Evolutionary conservation across 2,329 filamentous ascomycete species (phyloP), one percentile per base, ranked within the genome.

Genomic region (Acephala macrosclerotiorum): DNA sequence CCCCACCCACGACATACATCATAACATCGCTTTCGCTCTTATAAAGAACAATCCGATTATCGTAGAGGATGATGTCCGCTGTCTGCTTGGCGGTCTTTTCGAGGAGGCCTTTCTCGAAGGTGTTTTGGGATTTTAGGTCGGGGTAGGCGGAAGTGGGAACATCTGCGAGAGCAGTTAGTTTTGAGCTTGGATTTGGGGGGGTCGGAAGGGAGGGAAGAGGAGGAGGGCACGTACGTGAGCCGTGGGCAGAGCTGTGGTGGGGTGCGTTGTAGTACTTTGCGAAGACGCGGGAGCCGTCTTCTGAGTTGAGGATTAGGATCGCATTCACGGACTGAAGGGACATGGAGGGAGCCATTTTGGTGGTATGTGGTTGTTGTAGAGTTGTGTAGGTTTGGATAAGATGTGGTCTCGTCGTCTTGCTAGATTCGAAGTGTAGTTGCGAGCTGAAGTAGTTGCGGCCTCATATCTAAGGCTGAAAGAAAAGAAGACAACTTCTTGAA

Each of bases 21-120:
- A 97, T 97, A 64, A 98, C 92, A 79, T 99, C 96, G 73, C 92
- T 94, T 84, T 99, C 96, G 83, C 91, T 91, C 88, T 99, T 99
- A 85, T 97, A 99, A 60, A 98, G 90, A 63, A 98, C 93, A 68
- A 99, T 91, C 75, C 93, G 89, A 82, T 96, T 96, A 81, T 99
- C 96, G 82, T 97, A 98, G 63, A 99, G 88, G 73, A 99, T 96
- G 75, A 99, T 96, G 82, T 98, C 96, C 74, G 91, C 93, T 16
- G 89, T 94, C 82, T 96, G 93, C 85, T 98, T 99, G 72, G 92
- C 91, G 18, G 96, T 98, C 86, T 99, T 98, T 76, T 97, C 91
- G 66, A 97, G 83, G 45, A 99, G 87, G 6, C 94, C 96, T 83
- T 97, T 97, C 81, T 99, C 96, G 76, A 99, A 99, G 1, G 92